These are phyloP conservation scores for Suillus brevipes DNA, from an alignment of 768 basidiomycete species.

Conservation along the genomic window DNA sequence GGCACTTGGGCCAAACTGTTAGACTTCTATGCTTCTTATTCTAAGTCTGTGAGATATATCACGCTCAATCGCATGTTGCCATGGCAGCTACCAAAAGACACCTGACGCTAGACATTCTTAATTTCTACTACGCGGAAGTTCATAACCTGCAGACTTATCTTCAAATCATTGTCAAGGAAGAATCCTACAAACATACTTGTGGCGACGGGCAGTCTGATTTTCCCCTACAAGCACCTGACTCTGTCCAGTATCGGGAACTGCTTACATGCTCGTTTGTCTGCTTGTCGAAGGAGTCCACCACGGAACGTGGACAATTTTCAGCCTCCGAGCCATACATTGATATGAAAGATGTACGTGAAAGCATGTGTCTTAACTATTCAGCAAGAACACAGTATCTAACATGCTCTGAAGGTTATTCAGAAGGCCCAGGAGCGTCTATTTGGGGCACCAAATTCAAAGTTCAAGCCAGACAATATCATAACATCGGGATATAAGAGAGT, in stretches of 20 bases:
- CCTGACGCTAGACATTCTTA: slow-evolving; percentile 37
- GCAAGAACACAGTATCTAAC: not conserved
- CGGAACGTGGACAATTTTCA: slow-evolving; percentile 25
- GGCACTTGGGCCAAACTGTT: not conserved
- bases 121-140: slow-evolving; percentile 45
- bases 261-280: slow-evolving; percentile 52
- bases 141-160: slow-evolving; percentile 42
- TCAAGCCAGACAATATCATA: slow-evolving; percentile 55
- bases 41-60: not conserved
- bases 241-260: slow-evolving; percentile 34
- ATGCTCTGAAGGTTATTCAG: slow-evolving; percentile 52
- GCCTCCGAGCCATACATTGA: slow-evolving; percentile 43
- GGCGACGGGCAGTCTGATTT: slow-evolving; percentile 12
- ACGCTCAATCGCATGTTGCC: not conserved
- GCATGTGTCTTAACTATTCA: not conserved
- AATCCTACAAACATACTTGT: slow-evolving; percentile 11
- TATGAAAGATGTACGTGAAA: slow-evolving; percentile 52
- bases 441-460: slow-evolving; percentile 25
- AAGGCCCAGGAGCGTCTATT: slow-evolving; percentile 59
- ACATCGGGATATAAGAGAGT: slow-evolving; percentile 67
- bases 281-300: slow-evolving; percentile 24
- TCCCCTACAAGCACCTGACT: slow-evolving; percentile 22
- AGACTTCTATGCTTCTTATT: not conserved
- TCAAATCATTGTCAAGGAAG: slow-evolving; percentile 33
- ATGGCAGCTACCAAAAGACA: slow-evolving; percentile 1